phyloP scores from a whole-genome alignment of 345 rosid genomes.

The Excoecaria cochinchinensis region DNA sequence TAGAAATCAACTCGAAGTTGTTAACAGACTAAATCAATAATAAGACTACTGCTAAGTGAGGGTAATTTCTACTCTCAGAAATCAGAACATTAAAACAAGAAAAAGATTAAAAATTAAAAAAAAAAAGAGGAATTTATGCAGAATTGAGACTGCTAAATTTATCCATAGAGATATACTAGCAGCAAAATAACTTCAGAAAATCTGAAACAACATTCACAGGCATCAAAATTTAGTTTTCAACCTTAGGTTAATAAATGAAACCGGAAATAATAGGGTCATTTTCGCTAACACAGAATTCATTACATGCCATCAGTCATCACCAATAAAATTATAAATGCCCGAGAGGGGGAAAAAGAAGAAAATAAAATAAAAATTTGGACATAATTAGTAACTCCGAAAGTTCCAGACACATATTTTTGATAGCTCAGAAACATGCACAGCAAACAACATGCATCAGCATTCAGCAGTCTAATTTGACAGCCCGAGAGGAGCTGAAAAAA shows the following conservation, averaged over 20 bases:
- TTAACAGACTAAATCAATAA: background rate
- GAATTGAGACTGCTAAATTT: background rate
- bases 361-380: background rate
- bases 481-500: background rate
- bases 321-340: background rate
- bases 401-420: background rate
- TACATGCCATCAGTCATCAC: background rate
- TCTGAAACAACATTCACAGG: background rate
- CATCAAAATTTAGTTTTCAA: background rate
- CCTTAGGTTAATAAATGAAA: background rate
- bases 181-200: background rate
- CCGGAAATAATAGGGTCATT: background rate
- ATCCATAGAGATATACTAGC: too few relatives aligned
- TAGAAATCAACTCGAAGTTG: background rate
- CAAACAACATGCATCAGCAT: too few relatives aligned
- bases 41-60: background rate
- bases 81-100: background rate
- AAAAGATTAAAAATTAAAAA: background rate
- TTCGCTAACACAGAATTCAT: background rate
- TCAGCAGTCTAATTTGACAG: background rate
- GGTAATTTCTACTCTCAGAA: background rate
- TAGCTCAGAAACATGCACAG: background rate
- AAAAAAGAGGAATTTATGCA: background rate
- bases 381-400: background rate
- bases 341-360: background rate